phyloP scores from a whole-genome alignment of 192 early-diverging fungal genomes.

The Backusella tarrabulga region DNA sequence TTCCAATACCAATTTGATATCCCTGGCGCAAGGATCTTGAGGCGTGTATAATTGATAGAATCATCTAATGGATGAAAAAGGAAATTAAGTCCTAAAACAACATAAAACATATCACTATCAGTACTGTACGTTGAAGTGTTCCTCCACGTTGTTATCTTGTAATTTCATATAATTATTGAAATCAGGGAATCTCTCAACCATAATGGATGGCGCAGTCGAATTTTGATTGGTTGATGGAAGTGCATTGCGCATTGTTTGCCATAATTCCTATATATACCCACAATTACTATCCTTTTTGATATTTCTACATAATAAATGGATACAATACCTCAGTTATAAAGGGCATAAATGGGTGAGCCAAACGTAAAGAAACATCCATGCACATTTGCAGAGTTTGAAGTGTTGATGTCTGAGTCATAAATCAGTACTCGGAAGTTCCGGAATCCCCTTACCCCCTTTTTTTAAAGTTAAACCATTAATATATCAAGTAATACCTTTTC shows the following conservation, averaged over 20 bases:
- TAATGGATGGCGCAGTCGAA: constrained; percentile 34
- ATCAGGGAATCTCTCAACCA: constrained; percentile 48
- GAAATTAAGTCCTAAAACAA: background rate
- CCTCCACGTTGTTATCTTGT: constrained; percentile 42
- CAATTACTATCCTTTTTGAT: background rate
- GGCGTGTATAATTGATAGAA: constrained; percentile 49
- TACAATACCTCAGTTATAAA: constrained; percentile 86
- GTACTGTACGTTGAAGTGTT: constrained; percentile 44
- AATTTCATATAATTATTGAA: constrained; percentile 24
- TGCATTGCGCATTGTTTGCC: constrained; percentile 42
- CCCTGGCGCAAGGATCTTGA: constrained; percentile 52
- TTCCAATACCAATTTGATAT: constrained; percentile 45
- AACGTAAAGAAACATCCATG: constrained; percentile 71
- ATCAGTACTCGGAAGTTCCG: background rate
- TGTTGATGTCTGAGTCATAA: constrained; percentile 34
- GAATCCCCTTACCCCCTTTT: background rate
- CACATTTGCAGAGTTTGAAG: constrained; percentile 62
- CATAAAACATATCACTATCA: background rate
- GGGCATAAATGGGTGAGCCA: constrained; percentile 97
- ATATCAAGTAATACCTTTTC: constrained; percentile 43
- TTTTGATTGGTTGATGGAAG: constrained; percentile 17
- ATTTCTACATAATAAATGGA: background rate
- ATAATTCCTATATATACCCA: constrained; percentile 48
- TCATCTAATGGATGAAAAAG: constrained; percentile 24
- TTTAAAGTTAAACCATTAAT: background rate